phyloP scores from a whole-genome alignment of 2,329 filamentous ascomycete species.

The Escovopsis sp. region DNA sequence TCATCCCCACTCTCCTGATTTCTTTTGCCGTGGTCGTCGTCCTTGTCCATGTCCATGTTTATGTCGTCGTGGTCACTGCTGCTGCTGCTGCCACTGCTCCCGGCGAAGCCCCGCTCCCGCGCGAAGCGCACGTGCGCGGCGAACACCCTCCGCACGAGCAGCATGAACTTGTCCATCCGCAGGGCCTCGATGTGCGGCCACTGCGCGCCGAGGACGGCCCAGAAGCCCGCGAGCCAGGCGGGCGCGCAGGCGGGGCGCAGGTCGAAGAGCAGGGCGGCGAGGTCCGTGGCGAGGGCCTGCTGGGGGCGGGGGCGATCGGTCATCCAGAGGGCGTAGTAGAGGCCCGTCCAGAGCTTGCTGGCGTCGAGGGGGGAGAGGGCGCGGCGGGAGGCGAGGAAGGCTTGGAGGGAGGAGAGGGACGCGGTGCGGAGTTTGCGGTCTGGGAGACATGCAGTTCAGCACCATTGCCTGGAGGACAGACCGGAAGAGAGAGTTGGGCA shows the following conservation, averaged over 20 bases:
- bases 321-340: constrained; percentile 92
- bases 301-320: constrained; percentile 79
- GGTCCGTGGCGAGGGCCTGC: constrained; percentile 64
- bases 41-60: too few relatives aligned
- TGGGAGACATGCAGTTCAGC: too few relatives aligned
- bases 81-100: too few relatives aligned
- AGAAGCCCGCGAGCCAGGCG: constrained; percentile 48
- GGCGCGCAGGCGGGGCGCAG: constrained; percentile 32
- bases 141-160: constrained; percentile 66
- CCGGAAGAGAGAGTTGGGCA: too few relatives aligned
- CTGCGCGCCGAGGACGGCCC: constrained; percentile 53
- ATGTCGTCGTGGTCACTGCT: too few relatives aligned
- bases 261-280: constrained; percentile 49
- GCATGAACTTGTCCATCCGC: constrained; percentile 84
- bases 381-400: constrained; percentile 53
- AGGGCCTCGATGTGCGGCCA: constrained; percentile 62
- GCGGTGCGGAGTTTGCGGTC: constrained; percentile 65
- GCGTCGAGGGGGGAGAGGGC: constrained; percentile 53
- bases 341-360: constrained; percentile 84
- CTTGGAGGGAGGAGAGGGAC: constrained; percentile 60
- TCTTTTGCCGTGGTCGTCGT: constrained; percentile 11
- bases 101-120: constrained; percentile 19
- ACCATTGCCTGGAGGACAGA: too few relatives aligned
- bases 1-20: too few relatives aligned
- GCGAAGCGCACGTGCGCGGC: constrained; percentile 47